Evolutionary conservation across 345 rosid species (phyloP).

Genomic region (Syzygium jambos): DNA sequence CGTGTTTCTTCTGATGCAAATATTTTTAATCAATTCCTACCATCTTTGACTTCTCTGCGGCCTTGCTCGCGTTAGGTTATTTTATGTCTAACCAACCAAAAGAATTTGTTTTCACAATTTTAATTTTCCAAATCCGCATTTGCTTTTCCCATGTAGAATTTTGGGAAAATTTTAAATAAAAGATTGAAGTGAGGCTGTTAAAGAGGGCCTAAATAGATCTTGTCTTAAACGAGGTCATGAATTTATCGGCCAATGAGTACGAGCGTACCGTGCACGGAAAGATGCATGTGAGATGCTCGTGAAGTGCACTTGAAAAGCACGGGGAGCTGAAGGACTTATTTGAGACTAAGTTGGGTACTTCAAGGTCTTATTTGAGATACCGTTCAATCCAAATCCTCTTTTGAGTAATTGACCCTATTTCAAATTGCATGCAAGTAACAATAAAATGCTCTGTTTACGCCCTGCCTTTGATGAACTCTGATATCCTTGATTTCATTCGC

Average conservation of each 20-base stretch:
- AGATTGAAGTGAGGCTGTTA: rapidly evolving
- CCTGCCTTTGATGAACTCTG: not conserved
- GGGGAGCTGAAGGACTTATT: not conserved
- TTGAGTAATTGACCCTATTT: no score
- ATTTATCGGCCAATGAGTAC: not conserved
- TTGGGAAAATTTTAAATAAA: not conserved
- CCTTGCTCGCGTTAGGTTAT: not conserved
- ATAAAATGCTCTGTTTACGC: not conserved
- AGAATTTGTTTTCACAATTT: not conserved
- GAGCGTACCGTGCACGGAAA: not conserved
- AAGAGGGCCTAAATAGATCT: not conserved
- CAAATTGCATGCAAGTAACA: not conserved
- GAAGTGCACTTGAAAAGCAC: not conserved
- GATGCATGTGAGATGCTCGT: not conserved
- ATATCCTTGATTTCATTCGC: not conserved
- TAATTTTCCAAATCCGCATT: not conserved
- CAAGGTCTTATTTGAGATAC: no score
- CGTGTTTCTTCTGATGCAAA: not conserved
- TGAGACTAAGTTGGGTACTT: not conserved
- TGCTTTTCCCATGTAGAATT: not conserved
- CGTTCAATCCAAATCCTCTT: no score
- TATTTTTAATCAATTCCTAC: not conserved
- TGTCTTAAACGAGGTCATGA: not conserved
- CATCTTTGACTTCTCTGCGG: not conserved
- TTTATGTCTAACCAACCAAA: not conserved